Conservation (phyloP, 2,329 filamentous ascomycete genomes). For the Biscogniauxia marginata region DNA sequence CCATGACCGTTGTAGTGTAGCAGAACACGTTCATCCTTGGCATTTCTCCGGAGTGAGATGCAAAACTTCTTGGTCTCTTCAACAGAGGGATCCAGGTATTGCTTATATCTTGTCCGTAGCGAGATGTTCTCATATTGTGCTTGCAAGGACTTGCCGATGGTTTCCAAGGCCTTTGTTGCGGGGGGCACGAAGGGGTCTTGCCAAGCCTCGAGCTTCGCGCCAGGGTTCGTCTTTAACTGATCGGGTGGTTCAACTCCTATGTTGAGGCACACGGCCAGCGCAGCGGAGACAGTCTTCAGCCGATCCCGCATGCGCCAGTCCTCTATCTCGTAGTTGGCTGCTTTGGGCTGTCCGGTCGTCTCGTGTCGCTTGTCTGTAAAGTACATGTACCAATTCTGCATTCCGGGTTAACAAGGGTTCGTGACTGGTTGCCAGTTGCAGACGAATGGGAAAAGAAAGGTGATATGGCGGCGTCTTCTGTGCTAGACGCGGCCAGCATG, state of each 20-base stretch:
- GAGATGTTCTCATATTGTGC: constrained; percentile 94
- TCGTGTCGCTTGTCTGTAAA: constrained; percentile 98
- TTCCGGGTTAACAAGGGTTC: constrained; percentile 13
- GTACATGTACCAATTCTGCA: constrained; percentile 98
- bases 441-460: neutral
- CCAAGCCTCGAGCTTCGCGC: constrained; percentile 94
- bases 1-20: constrained; percentile 99
- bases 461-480: neutral
- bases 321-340: constrained; percentile 64
- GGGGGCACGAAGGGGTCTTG: constrained; percentile 83
- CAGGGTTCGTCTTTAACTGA: constrained; percentile 91
- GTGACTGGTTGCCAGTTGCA: neutral
- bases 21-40: constrained; percentile 93
- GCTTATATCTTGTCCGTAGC: constrained; percentile 94
- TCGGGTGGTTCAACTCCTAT: constrained; percentile 97
- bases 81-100: constrained; percentile 92
- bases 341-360: constrained; percentile 83
- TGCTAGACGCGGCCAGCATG: neutral
- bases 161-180: constrained; percentile 82
- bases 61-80: constrained; percentile 98
- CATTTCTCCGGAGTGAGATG: constrained; percentile 82
- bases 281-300: constrained; percentile 93
- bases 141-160: constrained; percentile 95
- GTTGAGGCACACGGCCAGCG: constrained; percentile 91
- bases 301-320: constrained; percentile 98